Conservation (phyloP, 768 basidiomycete species). For the Mycena rebaudengoi region DNA sequence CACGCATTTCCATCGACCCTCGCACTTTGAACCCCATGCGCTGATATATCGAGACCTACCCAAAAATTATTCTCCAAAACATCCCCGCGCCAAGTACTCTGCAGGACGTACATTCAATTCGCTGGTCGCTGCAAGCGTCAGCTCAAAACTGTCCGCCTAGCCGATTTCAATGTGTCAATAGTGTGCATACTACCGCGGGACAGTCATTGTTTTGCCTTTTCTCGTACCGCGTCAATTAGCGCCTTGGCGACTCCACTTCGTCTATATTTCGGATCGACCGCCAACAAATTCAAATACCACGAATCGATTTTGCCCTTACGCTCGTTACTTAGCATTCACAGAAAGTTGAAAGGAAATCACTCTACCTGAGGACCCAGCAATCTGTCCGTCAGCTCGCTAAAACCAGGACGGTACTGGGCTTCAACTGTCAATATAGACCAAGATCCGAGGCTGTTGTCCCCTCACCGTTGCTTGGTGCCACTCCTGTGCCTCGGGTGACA, state of each 20-base stretch:
- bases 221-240: slow-evolving; percentile 18
- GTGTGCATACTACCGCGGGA: not conserved
- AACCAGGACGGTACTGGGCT: slow-evolving; percentile 20
- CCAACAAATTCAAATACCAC: slow-evolving; percentile 24
- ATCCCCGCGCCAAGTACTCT: not conserved
- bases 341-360: too few relatives aligned
- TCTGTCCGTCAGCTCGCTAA: slow-evolving; percentile 24
- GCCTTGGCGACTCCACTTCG: slow-evolving; percentile 15
- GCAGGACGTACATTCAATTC: slow-evolving; percentile 19
- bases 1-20: slow-evolving; percentile 19
- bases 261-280: slow-evolving; percentile 22
- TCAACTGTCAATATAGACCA: not conserved
- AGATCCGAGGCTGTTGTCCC: not conserved
- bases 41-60: slow-evolving; percentile 24
- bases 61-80: not conserved
- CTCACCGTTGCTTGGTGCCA: slow-evolving; percentile 23
- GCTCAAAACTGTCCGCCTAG: slow-evolving; percentile 10
- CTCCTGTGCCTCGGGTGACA: slow-evolving; percentile 16
- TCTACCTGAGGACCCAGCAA: slow-evolving; percentile 21
- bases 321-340: too few relatives aligned
- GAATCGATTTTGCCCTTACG: slow-evolving; percentile 24
- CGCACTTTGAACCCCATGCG: slow-evolving; percentile 18
- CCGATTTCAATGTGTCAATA: not conserved
- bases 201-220: slow-evolving; percentile 11
- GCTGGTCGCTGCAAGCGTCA: slow-evolving; percentile 24